A percentile compares a stretch with the other conserved stretches of the same genome.
Conservation (phyloP, 176 grass and related monocot species). For the Rhynchospora tenuis region DNA sequence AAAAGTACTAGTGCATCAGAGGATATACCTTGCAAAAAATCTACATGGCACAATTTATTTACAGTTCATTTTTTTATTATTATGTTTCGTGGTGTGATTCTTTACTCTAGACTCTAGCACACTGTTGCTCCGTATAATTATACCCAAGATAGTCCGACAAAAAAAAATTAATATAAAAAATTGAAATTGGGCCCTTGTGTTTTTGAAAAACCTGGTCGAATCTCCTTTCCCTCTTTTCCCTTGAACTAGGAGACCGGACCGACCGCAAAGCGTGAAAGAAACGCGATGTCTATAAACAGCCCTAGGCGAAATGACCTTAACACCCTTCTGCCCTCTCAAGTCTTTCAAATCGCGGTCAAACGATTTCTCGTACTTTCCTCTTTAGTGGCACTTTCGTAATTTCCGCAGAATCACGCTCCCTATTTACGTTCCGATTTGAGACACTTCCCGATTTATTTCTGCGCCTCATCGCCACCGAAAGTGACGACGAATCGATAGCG, state of each 20-base stretch:
- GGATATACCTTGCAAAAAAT: too few relatives aligned
- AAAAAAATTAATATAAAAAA: neutral
- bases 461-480: slow-evolving; percentile 25
- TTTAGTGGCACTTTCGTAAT: slow-evolving; percentile 11
- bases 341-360: slow-evolving; percentile 1
- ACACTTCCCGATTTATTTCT: slow-evolving; percentile 15
- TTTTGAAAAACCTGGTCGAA: neutral
- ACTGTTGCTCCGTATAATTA: too few relatives aligned
- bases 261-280: slow-evolving; percentile 24
- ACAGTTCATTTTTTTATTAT: too few relatives aligned
- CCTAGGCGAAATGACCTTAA: neutral
- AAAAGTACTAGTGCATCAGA: too few relatives aligned
- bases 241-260: slow-evolving; percentile 6
- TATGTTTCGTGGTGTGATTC: too few relatives aligned
- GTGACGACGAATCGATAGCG: slow-evolving; percentile 23
- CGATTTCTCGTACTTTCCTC: neutral
- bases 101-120: too few relatives aligned
- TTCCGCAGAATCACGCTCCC: neutral
- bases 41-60: too few relatives aligned
- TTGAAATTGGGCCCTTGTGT: neutral
- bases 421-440: slow-evolving; percentile 20
- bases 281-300: slow-evolving; percentile 18
- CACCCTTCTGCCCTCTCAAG: neutral
- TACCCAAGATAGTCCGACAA: too few relatives aligned
- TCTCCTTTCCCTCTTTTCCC: slow-evolving; percentile 19